These are phyloP conservation scores for Trebouxia sp. DNA, from an alignment of 139 green algal species.

Conservation along the genomic window DNA sequence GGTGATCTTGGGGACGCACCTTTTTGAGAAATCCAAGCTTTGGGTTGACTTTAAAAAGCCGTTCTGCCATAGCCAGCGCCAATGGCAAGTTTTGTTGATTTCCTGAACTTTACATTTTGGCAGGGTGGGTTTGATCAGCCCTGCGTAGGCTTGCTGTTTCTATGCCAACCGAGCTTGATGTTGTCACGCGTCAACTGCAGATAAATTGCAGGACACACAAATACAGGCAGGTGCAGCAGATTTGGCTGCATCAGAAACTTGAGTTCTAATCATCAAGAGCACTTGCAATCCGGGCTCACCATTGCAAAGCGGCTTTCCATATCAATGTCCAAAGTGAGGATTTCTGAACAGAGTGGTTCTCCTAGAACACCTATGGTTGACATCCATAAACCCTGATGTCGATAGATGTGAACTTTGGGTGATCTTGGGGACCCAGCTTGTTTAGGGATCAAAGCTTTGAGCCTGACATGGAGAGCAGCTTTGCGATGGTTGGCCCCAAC, in stretches of 20 bases:
- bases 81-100: no score
- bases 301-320: constrained; percentile 81
- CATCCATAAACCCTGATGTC: constrained; percentile 77
- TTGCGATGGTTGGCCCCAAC: constrained; percentile 90
- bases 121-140: no score
- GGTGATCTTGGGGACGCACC: no score
- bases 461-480: constrained; percentile 78
- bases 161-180: no score
- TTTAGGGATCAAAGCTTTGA: constrained; percentile 89
- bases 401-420: constrained; percentile 62
- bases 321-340: constrained; percentile 89
- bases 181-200: no score
- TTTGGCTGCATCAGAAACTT: no score
- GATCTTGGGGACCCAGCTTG: constrained; percentile 62
- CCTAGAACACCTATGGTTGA: constrained; percentile 61
- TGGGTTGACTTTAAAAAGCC: no score
- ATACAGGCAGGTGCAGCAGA: no score
- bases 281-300: constrained; percentile 81
- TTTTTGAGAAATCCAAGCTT: no score
- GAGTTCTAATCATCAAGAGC: background rate
- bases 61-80: constrained; percentile 85
- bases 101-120: no score
- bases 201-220: no score
- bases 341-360: constrained; percentile 68
- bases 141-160: no score